A percentile compares a stretch with the other conserved stretches of the same genome.
Conservation (phyloP, 106 monocot genomes). For the Dioscorea dumetorum region DNA sequence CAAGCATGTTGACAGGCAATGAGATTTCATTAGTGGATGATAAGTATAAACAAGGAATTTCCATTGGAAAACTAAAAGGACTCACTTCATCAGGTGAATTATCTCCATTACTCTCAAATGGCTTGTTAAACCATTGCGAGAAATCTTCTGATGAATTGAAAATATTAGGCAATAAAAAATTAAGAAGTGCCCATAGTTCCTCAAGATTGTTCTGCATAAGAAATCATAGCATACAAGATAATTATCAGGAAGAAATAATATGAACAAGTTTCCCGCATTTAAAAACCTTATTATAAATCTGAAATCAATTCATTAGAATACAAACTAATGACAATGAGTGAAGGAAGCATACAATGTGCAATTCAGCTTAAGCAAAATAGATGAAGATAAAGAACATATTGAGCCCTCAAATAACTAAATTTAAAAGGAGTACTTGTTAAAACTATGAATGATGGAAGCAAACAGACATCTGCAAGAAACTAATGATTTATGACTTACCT, state of each 20-base stretch:
- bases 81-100: constrained; percentile 82
- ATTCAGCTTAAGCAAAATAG: too few species aligned
- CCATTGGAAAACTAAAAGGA: constrained; percentile 6
- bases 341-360: too few species aligned
- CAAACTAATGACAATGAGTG: too few species aligned
- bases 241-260: neutral
- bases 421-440: too few species aligned
- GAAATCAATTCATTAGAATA: too few species aligned
- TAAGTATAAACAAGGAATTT: neutral
- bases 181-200: constrained; percentile 95
- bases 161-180: constrained; percentile 90
- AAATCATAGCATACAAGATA: neutral
- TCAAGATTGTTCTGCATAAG: constrained; percentile 86
- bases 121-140: constrained; percentile 99
- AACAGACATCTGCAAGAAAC: too few species aligned
- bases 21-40: neutral
- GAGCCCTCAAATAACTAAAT: too few species aligned
- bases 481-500: constrained; percentile 29
- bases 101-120: constrained; percentile 86
- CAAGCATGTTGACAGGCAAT: neutral
- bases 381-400: too few species aligned
- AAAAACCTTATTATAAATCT: neutral
- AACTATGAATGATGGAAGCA: too few species aligned
- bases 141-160: constrained; percentile 99
- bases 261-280: neutral